Conservation (phyloP, 768 basidiomycete genomes). For the Tulasnella sp. region DNA sequence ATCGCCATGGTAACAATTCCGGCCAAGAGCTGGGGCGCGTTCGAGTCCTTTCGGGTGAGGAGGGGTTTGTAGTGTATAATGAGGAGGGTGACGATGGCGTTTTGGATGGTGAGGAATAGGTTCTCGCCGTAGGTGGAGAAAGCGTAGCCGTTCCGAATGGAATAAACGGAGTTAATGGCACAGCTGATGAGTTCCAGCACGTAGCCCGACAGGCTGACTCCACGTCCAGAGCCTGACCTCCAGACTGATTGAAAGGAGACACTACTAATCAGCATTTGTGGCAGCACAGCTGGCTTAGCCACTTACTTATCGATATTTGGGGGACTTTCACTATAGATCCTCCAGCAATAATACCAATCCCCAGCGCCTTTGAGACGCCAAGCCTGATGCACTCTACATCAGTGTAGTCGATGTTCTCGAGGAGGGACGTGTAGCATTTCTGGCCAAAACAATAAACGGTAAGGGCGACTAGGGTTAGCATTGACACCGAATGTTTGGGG, state of each 20-base stretch:
- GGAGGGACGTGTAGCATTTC: constrained; percentile 85
- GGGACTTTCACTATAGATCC: constrained; percentile 95
- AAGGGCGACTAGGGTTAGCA: background rate
- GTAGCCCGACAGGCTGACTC: constrained; percentile 78
- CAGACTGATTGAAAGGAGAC: constrained; percentile 39
- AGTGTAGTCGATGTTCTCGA: constrained; percentile 68
- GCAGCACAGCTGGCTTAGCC: constrained; percentile 1
- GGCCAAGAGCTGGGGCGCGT: constrained; percentile 22
- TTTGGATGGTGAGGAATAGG: constrained; percentile 83
- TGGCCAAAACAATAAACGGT: no score
- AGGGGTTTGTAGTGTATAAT: constrained; percentile 53
- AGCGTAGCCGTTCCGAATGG: constrained; percentile 73
- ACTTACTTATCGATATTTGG: constrained; percentile 75
- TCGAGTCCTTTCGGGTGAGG: constrained; percentile 13
- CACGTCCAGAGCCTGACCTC: constrained; percentile 63
- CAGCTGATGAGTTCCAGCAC: constrained; percentile 85
- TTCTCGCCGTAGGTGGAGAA: constrained; percentile 99
- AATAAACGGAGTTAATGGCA: constrained; percentile 80
- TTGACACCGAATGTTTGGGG: background rate
- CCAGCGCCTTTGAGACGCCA: constrained; percentile 82
- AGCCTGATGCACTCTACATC: constrained; percentile 84
- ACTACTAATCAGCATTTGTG: background rate
- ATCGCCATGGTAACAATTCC: constrained; percentile 28
- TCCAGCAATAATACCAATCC: constrained; percentile 83
- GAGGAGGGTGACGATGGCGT: constrained; percentile 76